A percentile compares a stretch with the other conserved stretches of the same genome.
These are phyloP conservation scores for Scortechinia acanthostroma DNA, from an alignment of 2,329 filamentous ascomycete species.

Conservation along the genomic window DNA sequence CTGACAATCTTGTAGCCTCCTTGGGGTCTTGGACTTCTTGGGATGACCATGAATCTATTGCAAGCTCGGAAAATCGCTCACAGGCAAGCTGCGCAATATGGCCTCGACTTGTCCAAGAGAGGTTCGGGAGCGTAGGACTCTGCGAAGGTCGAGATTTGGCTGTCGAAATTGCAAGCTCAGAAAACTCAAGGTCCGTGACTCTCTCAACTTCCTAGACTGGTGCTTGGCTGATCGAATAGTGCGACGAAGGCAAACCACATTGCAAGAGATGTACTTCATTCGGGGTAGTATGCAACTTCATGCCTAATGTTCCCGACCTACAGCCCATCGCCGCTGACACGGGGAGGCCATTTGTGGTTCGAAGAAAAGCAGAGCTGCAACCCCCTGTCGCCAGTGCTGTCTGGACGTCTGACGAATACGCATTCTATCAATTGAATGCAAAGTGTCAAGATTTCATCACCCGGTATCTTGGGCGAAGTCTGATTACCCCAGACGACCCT, in stretches of 20 bases:
- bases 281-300: slow-evolving; percentile 34
- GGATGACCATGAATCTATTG: too few relatives aligned
- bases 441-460: slow-evolving; percentile 31
- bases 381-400: slow-evolving; percentile 16
- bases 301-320: slow-evolving; percentile 22
- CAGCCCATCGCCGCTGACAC: slow-evolving; percentile 18
- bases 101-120: too few relatives aligned
- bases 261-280: slow-evolving; percentile 32
- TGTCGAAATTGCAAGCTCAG: slow-evolving; percentile 42
- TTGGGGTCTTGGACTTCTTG: too few relatives aligned
- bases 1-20: too few relatives aligned
- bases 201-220: neutral
- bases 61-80: too few relatives aligned
- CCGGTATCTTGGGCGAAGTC: slow-evolving; percentile 25
- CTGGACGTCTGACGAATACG: slow-evolving; percentile 20
- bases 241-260: slow-evolving; percentile 33
- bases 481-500: slow-evolving; percentile 24
- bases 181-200: slow-evolving; percentile 31
- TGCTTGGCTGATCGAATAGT: slow-evolving; percentile 18
- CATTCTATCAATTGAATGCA: slow-evolving; percentile 22
- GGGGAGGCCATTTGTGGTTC: slow-evolving; percentile 8
- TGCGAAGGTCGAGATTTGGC: slow-evolving; percentile 30
- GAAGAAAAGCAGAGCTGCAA: slow-evolving; percentile 11
- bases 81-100: too few relatives aligned
- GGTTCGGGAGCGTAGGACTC: slow-evolving; percentile 4